phyloP scores from a whole-genome alignment of 139 green algal species.

The Tetradesmus obliquus region DNA sequence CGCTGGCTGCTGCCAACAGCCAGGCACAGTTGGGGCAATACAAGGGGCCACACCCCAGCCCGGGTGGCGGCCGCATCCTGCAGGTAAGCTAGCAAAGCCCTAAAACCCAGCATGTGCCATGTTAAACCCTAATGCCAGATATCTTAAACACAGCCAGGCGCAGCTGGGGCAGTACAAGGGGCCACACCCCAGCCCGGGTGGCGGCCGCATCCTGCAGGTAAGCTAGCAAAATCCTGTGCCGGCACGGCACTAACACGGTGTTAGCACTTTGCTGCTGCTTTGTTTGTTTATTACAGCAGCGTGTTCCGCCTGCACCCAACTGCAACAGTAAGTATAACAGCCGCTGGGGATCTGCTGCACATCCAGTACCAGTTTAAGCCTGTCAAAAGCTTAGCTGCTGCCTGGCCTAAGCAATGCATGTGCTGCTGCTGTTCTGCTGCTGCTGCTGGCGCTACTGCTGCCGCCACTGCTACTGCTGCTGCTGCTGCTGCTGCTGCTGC shows the following conservation, averaged over 20 bases:
- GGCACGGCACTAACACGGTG: no score
- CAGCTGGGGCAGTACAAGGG: slow-evolving; percentile 78
- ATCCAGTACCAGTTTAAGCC: no score
- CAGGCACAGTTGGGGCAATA: slow-evolving; percentile 83
- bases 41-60: slow-evolving; percentile 68
- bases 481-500: neutral
- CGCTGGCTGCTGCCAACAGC: slow-evolving; percentile 92
- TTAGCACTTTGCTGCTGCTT: no score
- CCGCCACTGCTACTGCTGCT: neutral
- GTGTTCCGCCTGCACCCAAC: no score
- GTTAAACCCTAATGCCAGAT: neutral
- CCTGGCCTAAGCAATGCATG: no score
- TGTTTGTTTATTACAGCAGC: no score
- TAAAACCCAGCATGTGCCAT: no score
- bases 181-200: slow-evolving; percentile 59
- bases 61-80: slow-evolving; percentile 50
- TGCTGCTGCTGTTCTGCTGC: neutral
- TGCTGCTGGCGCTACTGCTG: neutral
- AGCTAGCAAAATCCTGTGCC: neutral
- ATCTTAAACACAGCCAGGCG: slow-evolving; percentile 78
- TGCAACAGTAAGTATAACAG: no score
- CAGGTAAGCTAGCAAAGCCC: no score
- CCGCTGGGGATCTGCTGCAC: no score
- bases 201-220: slow-evolving; percentile 29
- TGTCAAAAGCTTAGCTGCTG: no score